These are phyloP conservation scores for Cryphonectria naterciae DNA, from an alignment of 2,329 filamentous ascomycete genomes.

Conservation along the genomic window DNA sequence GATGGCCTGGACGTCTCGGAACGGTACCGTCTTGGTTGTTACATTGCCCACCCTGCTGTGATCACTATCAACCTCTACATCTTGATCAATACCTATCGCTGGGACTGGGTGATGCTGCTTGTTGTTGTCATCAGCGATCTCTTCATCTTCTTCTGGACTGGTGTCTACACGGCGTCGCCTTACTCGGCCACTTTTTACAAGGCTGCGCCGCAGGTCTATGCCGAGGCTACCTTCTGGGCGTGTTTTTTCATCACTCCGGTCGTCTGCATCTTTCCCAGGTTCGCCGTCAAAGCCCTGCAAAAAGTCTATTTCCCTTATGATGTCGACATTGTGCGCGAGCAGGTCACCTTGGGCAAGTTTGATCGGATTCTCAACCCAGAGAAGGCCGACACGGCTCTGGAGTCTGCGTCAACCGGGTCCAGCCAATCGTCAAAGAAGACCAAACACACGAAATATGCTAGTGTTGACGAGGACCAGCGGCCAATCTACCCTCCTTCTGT, in stretches of 20 bases:
- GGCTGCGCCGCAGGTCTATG: conserved; percentile 78
- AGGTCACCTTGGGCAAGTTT: conserved; percentile 82
- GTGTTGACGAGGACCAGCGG: conserved; percentile 82
- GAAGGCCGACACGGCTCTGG: conserved; percentile 43
- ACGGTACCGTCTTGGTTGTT: conserved; percentile 81
- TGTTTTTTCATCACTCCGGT: conserved; percentile 77
- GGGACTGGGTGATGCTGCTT: conserved; percentile 94
- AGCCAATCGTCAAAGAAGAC: conserved; percentile 64
- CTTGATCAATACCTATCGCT: conserved; percentile 93
- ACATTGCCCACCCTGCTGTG: conserved; percentile 82
- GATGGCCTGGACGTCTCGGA: conserved; percentile 79
- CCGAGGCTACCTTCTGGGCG: conserved; percentile 84
- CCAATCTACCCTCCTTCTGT: conserved; percentile 94
- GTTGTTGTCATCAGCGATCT: conserved; percentile 82
- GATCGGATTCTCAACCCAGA: conserved; percentile 61
- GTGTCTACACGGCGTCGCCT: conserved; percentile 69
- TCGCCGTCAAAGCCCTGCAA: conserved; percentile 83
- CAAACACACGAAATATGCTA: conserved; percentile 62
- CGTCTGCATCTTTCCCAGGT: conserved; percentile 84
- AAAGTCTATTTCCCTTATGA: conserved; percentile 95
- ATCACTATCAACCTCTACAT: conserved; percentile 93
- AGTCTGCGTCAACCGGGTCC: conserved; percentile 56
- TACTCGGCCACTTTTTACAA: conserved; percentile 68
- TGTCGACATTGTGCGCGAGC: conserved; percentile 93
- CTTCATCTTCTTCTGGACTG: conserved; percentile 95